These are phyloP conservation scores for Tolypocladium ovalisporum DNA, from an alignment of 2,329 filamentous ascomycete genomes.

Conservation along the genomic window DNA sequence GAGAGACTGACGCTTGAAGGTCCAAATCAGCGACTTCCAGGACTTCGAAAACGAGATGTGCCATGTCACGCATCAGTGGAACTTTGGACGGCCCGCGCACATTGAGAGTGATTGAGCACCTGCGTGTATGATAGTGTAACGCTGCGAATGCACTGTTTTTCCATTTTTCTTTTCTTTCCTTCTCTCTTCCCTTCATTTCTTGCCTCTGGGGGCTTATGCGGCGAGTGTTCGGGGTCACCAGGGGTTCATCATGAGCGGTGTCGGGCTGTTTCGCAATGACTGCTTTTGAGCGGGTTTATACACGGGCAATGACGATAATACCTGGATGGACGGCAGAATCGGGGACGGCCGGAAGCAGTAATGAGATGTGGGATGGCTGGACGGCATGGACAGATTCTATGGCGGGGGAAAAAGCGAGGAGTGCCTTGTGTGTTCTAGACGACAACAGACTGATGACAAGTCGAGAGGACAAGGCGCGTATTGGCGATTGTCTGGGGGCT, in stretches of 20 bases:
- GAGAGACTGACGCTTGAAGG: background rate
- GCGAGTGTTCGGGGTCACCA: background rate
- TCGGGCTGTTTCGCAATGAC: background rate
- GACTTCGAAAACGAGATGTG: background rate
- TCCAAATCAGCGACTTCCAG: background rate
- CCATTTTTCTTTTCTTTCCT: background rate
- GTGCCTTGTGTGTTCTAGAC: background rate
- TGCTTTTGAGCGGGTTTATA: background rate
- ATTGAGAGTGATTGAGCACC: background rate
- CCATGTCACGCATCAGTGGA: no score
- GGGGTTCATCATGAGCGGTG: background rate
- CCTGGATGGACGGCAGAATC: background rate
- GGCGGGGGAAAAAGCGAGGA: background rate
- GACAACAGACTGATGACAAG: background rate
- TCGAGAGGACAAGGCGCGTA: background rate
- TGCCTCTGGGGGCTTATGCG: background rate
- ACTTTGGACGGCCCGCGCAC: background rate
- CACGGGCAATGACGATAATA: background rate
- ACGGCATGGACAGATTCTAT: background rate
- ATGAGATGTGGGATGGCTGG: background rate
- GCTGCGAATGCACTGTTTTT: background rate
- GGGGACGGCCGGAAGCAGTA: background rate
- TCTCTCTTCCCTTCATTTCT: background rate
- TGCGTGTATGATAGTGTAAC: background rate
- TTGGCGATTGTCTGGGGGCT: background rate